A percentile compares a stretch with the other conserved stretches of the same genome.
Conservation (phyloP, 2,329 filamentous ascomycete species). For the Dothideomycetes sp. region DNA sequence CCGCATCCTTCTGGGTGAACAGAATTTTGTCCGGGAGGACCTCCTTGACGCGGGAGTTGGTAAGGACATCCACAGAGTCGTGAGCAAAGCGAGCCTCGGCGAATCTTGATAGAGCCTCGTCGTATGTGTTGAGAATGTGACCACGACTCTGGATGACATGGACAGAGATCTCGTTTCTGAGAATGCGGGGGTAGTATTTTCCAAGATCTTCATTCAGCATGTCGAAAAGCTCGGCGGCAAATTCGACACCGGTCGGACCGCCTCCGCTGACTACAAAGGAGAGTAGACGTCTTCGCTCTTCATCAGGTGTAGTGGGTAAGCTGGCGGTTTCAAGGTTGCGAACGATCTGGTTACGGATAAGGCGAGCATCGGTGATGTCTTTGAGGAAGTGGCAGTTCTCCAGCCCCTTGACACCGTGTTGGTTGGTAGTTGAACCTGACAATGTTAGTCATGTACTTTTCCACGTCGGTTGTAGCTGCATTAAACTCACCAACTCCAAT, state of each 20-base stretch:
- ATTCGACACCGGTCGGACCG: conserved; percentile 93
- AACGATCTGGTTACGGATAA: conserved; percentile 80
- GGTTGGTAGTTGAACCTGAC: conserved; percentile 74
- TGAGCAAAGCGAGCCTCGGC: conserved; percentile 84
- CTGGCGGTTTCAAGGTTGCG: conserved; percentile 84
- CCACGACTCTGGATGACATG: conserved; percentile 91
- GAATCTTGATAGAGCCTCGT: conserved; percentile 85
- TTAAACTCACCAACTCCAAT: conserved; percentile 62
- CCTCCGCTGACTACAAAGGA: conserved; percentile 96
- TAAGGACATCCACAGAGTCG: conserved; percentile 83
- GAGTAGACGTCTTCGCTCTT: conserved; percentile 74
- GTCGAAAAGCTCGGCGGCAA: conserved; percentile 91
- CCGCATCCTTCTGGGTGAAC: conserved; percentile 69
- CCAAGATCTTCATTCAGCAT: conserved; percentile 90
- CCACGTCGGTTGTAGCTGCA: no score
- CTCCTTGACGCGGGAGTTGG: conserved; percentile 87
- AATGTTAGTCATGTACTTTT: conserved; percentile 9
- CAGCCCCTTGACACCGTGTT: conserved; percentile 88
- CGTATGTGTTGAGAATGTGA: conserved; percentile 96
- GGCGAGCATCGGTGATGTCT: conserved; percentile 81
- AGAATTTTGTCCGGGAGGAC: conserved; percentile 74
- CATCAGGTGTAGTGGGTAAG: conserved; percentile 81
- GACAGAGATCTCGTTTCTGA: conserved; percentile 96
- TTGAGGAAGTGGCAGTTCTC: conserved; percentile 94
- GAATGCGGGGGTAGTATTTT: conserved; percentile 69